These are phyloP conservation scores for Narthecium ossifragum DNA, from an alignment of 106 monocot species.

Conservation along the genomic window DNA sequence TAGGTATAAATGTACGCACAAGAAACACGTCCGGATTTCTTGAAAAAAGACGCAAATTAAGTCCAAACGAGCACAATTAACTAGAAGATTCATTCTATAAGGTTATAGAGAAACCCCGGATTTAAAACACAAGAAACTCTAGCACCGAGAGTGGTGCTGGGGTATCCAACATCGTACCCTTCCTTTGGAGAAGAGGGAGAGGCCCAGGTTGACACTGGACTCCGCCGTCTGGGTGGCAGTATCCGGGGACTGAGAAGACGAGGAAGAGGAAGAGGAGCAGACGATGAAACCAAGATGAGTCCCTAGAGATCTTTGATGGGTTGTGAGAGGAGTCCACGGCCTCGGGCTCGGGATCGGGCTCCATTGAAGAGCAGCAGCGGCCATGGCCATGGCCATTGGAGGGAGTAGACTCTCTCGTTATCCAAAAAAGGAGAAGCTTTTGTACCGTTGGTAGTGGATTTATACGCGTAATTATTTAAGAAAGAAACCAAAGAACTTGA, in stretches of 20 bases:
- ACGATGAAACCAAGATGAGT: conserved; percentile 11
- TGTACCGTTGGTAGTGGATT: too few species aligned
- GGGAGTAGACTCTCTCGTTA: conserved; percentile 1
- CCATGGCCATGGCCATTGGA: conserved; percentile 23
- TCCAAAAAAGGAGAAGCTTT: too few species aligned
- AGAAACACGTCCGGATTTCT: too few species aligned
- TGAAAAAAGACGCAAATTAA: too few species aligned
- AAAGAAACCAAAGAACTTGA: too few species aligned
- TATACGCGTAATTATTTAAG: too few species aligned
- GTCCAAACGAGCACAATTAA: too few species aligned
- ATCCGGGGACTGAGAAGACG: conserved; percentile 19
- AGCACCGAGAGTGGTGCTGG: neutral
- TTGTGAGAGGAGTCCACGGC: neutral
- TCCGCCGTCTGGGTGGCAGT: conserved; percentile 43
- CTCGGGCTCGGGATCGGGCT: conserved; percentile 7
- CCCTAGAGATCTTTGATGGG: conserved; percentile 6
- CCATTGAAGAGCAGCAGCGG: conserved; percentile 13
- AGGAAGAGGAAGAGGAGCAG: conserved; percentile 16
- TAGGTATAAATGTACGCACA: too few species aligned
- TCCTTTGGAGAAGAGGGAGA: conserved; percentile 85
- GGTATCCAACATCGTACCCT: conserved; percentile 26
- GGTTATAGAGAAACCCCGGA: neutral
- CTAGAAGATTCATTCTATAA: neutral
- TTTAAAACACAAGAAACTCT: neutral
- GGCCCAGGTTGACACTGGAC: conserved; percentile 82